phyloP scores from a whole-genome alignment of 768 basidiomycete genomes.

The Kwoniella dejecticola region DNA sequence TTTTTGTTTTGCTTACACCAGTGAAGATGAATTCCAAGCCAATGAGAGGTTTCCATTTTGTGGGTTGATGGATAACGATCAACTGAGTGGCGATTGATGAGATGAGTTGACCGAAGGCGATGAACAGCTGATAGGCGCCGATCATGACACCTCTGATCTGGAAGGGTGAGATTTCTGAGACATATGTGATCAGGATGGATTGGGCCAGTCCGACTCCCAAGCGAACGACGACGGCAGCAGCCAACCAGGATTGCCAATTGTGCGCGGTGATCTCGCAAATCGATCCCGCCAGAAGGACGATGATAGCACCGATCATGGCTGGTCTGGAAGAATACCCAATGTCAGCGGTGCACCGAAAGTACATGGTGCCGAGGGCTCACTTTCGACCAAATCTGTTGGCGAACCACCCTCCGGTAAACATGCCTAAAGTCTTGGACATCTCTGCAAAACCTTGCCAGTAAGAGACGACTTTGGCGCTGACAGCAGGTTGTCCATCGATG shows the following conservation, averaged over 20 bases:
- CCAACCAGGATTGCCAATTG: constrained; percentile 27
- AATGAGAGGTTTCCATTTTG: constrained; percentile 26
- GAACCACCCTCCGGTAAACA: constrained; percentile 26
- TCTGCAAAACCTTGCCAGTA: constrained; percentile 34
- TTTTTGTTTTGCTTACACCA: constrained; percentile 22
- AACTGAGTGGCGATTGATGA: constrained; percentile 24
- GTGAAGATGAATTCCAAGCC: constrained; percentile 35
- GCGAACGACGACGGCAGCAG: constrained; percentile 20
- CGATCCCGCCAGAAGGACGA: constrained; percentile 27
- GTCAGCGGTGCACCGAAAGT: constrained; percentile 1
- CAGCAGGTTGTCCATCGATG: constrained; percentile 26
- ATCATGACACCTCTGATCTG: constrained; percentile 33
- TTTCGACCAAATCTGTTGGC: constrained; percentile 31
- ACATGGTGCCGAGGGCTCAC: constrained; percentile 11
- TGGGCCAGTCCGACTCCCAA: constrained; percentile 33
- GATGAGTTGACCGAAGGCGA: constrained; percentile 28
- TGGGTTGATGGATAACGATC: constrained; percentile 2
- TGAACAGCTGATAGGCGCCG: constrained; percentile 24
- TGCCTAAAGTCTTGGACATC: constrained; percentile 33
- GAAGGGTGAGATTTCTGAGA: constrained; percentile 32
- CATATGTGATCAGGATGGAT: constrained; percentile 29
- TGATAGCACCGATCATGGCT: constrained; percentile 17
- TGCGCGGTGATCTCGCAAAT: constrained; percentile 26
- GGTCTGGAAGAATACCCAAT: not conserved
- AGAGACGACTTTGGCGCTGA: constrained; percentile 27